phyloP scores from a whole-genome alignment of 2,329 filamentous ascomycete species.

The Xylogone sp. region DNA sequence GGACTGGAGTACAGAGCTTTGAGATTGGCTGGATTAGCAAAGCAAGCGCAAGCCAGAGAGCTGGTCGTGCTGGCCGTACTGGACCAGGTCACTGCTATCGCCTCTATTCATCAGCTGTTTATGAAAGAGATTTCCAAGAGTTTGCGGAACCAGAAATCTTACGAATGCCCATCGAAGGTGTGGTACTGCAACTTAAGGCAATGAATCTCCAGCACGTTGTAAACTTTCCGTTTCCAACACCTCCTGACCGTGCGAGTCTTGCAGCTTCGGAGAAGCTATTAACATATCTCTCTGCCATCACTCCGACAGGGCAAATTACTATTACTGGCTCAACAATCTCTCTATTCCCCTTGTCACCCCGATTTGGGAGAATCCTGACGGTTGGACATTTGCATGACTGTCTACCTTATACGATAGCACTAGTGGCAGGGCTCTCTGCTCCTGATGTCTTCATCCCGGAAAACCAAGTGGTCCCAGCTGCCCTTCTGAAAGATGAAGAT shows the following conservation, averaged over 20 bases:
- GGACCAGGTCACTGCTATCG: slow-evolving; percentile 95
- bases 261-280: slow-evolving; percentile 82
- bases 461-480: slow-evolving; percentile 65
- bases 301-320: slow-evolving; percentile 69
- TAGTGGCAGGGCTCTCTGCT: slow-evolving; percentile 85
- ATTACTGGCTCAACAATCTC: slow-evolving; percentile 80
- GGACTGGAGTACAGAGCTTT: slow-evolving; percentile 91
- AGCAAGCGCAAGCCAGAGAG: slow-evolving; percentile 86
- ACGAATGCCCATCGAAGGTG: slow-evolving; percentile 85
- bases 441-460: slow-evolving; percentile 85
- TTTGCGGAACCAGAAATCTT: slow-evolving; percentile 87
- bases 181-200: slow-evolving; percentile 89
- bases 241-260: slow-evolving; percentile 73
- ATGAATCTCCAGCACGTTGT: slow-evolving; percentile 89
- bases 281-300: slow-evolving; percentile 79
- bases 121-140: slow-evolving; percentile 80
- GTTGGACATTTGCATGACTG: slow-evolving; percentile 81
- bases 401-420: slow-evolving; percentile 78
- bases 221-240: slow-evolving; percentile 95
- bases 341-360: slow-evolving; percentile 83
- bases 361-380: slow-evolving; percentile 88
- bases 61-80: slow-evolving; percentile 91
- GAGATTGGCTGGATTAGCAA: slow-evolving; percentile 97
- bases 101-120: slow-evolving; percentile 91
- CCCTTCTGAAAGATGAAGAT: slow-evolving; percentile 45